A percentile compares a stretch with the other conserved stretches of the same genome.
phyloP scores from a whole-genome alignment of 1,284 basidiomycete species.

The Trametes pubescens region DNA sequence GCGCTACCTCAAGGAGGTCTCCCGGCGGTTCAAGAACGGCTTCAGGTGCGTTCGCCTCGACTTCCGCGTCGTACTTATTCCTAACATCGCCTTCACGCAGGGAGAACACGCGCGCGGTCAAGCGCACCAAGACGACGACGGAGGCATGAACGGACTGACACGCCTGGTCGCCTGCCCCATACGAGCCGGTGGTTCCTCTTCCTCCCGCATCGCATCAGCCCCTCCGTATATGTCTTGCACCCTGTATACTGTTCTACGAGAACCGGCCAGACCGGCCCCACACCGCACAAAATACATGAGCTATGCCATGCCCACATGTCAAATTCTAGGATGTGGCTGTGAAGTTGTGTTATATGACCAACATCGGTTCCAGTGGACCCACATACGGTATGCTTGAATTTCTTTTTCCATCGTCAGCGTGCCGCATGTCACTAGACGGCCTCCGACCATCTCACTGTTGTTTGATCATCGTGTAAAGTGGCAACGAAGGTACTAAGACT shows the following conservation, averaged over 20 bases:
- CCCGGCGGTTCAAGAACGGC: constrained; percentile 97
- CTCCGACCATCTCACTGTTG: too few species aligned
- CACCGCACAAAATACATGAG: constrained; percentile 48
- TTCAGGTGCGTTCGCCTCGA: constrained; percentile 70
- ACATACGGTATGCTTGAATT: too few species aligned
- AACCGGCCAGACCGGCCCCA: constrained; percentile 36
- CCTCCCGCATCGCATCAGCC: constrained; percentile 40
- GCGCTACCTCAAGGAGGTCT: constrained; percentile 92
- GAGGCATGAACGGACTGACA: constrained; percentile 40
- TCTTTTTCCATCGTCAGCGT: too few species aligned
- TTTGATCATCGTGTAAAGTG: too few species aligned
- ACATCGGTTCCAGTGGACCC: too few species aligned
- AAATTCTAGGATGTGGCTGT: neutral
- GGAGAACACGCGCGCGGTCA: constrained; percentile 83
- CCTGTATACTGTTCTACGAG: constrained; percentile 42
- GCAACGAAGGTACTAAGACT: neutral
- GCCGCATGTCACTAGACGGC: too few species aligned
- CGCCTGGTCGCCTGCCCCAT: constrained; percentile 13
- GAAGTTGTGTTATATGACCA: neutral
- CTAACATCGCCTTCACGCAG: constrained; percentile 48
- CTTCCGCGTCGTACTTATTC: neutral
- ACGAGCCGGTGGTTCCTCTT: constrained; percentile 32
- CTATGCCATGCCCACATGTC: constrained; percentile 43
- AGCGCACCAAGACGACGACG: constrained; percentile 56
- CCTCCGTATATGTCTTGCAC: constrained; percentile 38